Evolutionary conservation across 768 basidiomycete genomes (phyloP).

Genomic region (Panaeolus cyanescens): DNA sequence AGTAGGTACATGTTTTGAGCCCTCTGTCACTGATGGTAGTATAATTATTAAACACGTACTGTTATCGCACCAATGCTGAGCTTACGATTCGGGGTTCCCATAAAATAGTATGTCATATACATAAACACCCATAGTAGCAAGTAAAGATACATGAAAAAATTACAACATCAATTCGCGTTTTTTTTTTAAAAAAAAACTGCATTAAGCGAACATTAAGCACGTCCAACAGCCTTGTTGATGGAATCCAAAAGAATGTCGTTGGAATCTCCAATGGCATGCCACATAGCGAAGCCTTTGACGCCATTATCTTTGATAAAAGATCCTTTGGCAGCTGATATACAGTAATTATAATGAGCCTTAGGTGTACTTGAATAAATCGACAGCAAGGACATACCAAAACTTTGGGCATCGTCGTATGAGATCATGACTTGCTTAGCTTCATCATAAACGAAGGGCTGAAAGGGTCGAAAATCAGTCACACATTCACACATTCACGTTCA

Average conservation of each 20-base stretch:
- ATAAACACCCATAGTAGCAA: too few species aligned
- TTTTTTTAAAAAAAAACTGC: too few species aligned
- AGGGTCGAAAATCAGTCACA: conserved; percentile 5
- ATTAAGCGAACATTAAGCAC: too few species aligned
- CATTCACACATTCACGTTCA: background rate
- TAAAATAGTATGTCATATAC: too few species aligned
- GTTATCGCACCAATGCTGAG: too few species aligned
- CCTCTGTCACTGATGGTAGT: too few species aligned
- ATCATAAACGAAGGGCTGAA: conserved; percentile 72
- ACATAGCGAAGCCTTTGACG: conserved; percentile 69
- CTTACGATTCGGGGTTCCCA: too few species aligned
- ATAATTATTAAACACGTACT: too few species aligned
- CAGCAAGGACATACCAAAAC: conserved; percentile 36
- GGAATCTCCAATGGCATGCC: conserved; percentile 71
- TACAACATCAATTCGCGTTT: too few species aligned
- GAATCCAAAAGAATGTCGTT: conserved; percentile 63
- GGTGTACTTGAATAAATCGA: background rate
- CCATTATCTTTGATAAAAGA: conserved; percentile 52
- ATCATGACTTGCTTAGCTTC: conserved; percentile 53
- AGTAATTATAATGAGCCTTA: background rate
- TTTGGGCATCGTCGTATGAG: conserved; percentile 64
- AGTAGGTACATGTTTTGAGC: too few species aligned
- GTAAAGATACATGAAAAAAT: too few species aligned
- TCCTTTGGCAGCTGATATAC: conserved; percentile 48
- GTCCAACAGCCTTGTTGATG: conserved; percentile 37